phyloP scores from a whole-genome alignment of 306 rosid genomes.

The Sicyos baderoa region DNA sequence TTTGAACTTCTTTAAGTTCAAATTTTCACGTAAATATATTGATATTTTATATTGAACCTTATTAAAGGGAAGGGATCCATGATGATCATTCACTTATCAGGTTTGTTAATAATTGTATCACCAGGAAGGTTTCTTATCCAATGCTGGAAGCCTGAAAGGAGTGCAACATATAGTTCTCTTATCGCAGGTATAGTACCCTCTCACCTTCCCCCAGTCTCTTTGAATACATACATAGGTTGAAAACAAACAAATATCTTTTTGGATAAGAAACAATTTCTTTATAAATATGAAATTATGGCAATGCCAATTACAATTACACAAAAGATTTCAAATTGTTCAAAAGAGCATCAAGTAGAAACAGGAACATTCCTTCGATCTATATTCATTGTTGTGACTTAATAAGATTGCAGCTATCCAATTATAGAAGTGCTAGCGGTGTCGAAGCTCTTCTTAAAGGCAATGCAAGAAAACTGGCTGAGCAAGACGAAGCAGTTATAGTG shows the following conservation, averaged over 20 bases:
- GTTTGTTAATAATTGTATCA: not conserved
- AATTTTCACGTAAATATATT: not conserved
- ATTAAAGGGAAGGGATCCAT: slow-evolving; percentile 2
- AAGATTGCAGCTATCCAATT: slow-evolving; percentile 82
- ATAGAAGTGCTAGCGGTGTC: slow-evolving; percentile 62
- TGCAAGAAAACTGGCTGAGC: slow-evolving; percentile 63
- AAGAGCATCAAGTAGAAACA: not conserved
- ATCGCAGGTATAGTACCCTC: slow-evolving; percentile 56
- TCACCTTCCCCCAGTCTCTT: slow-evolving; percentile 1
- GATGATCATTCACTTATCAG: slow-evolving; percentile 4
- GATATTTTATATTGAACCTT: not conserved
- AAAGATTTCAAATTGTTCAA: too few relatives aligned
- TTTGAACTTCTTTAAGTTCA: not conserved
- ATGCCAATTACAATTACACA: too few relatives aligned
- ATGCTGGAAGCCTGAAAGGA: slow-evolving; percentile 54
- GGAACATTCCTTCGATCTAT: not conserved
- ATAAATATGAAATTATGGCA: too few relatives aligned
- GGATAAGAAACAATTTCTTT: too few relatives aligned
- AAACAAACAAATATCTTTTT: too few relatives aligned
- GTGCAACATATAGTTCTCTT: slow-evolving; percentile 66
- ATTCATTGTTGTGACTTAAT: slow-evolving; percentile 41
- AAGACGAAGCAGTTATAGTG: slow-evolving; percentile 55
- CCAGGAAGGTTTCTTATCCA: slow-evolving; percentile 86
- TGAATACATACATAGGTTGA: not conserved
- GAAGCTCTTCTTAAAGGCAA: slow-evolving; percentile 66